Evolutionary conservation across 805 yeast genomes (phyloP), one percentile per base, ranked within the genome.

Genomic region (Myxozyma sirexii): DNA sequence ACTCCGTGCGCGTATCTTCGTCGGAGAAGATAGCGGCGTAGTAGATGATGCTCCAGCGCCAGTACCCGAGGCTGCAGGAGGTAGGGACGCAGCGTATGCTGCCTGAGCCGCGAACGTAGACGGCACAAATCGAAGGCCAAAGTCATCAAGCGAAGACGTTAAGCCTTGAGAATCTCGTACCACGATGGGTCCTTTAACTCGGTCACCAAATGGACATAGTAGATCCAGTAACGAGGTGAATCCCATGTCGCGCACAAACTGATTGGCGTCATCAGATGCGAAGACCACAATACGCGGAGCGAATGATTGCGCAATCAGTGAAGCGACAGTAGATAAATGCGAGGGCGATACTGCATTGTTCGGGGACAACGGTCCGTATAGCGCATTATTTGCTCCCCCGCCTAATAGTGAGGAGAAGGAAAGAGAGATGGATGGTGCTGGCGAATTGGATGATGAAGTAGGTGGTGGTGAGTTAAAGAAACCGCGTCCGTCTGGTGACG

Each of bases 131-230:
- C 88, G 75, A 33, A 87, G 74, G 21, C 84, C 83, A 65, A 83
- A 84, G 65, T 81, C 81, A 7, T 82, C 82, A 57, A 80, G 78
- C 3, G 74, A 75, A 55, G 77, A 74, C 19, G 84, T 79, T 41
- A 79, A 75, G 45, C 81, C 73, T 68, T 81, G 85, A 27, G 80
- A 77, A 67, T 81, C 84, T 29, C 81, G 78, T 55, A 82, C 77
- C 53, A 77, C 80, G 65, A 80, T 80, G 17, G 49, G 38, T 57
- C 82, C 81, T 48, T 75, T 74, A 33, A 82, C 79, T 59, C 73
- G 75, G 65, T 82, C 83, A 4, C 88, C 88, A 69, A 82, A 83
- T 0, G 85, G 85, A 61, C 75, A 72, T 19, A 84, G 60, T 51
- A 84, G 68, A 63, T 78, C 82, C 49, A 82, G 73, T n/a, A 80